Conservation (phyloP, 352 stramenopile species). For the Phytophthora macrochlamydospora region DNA sequence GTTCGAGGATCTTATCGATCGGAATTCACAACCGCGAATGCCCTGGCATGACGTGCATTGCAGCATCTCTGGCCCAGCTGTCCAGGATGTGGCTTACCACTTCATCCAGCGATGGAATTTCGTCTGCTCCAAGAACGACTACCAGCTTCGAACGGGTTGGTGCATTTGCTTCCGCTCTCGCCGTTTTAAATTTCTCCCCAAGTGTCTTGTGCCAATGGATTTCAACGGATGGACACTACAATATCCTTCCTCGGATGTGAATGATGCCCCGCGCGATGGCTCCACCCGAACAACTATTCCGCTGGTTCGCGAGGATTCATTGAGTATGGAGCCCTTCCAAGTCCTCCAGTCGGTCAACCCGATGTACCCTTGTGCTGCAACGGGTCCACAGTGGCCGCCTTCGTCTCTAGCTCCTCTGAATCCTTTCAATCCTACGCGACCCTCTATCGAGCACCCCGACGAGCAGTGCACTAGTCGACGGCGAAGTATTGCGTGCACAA, state of each 20-base stretch:
- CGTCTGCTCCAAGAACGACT: conserved; percentile 88
- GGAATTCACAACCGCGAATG: conserved; percentile 78
- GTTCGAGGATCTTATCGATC: conserved; percentile 87
- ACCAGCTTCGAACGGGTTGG: conserved; percentile 85
- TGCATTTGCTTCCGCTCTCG: conserved; percentile 86
- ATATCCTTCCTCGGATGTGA: conserved; percentile 68
- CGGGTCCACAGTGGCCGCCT: conserved; percentile 34
- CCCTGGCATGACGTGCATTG: conserved; percentile 91
- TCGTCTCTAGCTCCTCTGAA: conserved; percentile 26
- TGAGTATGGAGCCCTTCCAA: conserved; percentile 63
- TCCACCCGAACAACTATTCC: conserved; percentile 48
- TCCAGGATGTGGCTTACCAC: conserved; percentile 88
- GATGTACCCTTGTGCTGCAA: conserved; percentile 41
- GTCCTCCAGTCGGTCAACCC: conserved; percentile 46
- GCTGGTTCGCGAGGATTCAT: conserved; percentile 60
- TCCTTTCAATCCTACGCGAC: conserved; percentile 36
- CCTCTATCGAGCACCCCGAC: conserved; percentile 20
- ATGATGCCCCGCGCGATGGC: conserved; percentile 31
- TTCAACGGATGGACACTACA: conserved; percentile 83
- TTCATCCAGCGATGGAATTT: conserved; percentile 95
- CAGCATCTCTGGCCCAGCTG: conserved; percentile 77
- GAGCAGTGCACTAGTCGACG: conserved; percentile 36
- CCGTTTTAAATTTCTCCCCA: conserved; percentile 85
- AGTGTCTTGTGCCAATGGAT: conserved; percentile 87
- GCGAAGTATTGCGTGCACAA: conserved; percentile 63